Conservation (phyloP, 345 rosid genomes). For the Corymbia maculata region DNA sequence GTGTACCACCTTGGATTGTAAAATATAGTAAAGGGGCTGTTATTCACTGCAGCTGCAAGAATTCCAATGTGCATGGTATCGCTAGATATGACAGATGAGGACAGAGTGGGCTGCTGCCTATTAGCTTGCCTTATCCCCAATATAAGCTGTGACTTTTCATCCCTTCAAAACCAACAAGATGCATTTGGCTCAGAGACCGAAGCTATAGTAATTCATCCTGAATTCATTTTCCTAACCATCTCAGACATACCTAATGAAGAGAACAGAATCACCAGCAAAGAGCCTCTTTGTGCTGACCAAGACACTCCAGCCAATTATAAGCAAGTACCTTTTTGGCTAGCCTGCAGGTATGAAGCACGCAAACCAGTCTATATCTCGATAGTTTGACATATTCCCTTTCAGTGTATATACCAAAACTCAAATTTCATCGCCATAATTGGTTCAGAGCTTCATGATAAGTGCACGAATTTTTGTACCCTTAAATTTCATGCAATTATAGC, state of each 20-base stretch:
- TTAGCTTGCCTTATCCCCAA: conserved; percentile 86
- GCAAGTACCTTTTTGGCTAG: conserved; percentile 83
- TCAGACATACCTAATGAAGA: conserved; percentile 60
- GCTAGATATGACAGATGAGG: conserved; percentile 93
- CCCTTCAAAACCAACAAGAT: conserved; percentile 33
- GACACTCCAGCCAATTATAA: conserved; percentile 95
- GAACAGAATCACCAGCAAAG: conserved; percentile 90
- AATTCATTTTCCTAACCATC: not conserved
- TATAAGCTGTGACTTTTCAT: conserved; percentile 83
- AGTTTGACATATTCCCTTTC: not conserved
- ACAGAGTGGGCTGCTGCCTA: conserved; percentile 84
- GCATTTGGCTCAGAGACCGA: not conserved
- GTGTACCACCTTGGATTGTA: conserved; percentile 80
- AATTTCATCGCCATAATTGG: not conserved
- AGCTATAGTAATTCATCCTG: not conserved
- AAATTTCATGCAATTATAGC: not conserved
- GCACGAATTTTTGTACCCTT: not conserved
- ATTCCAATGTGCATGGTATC: conserved; percentile 99
- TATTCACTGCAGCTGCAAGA: conserved; percentile 94
- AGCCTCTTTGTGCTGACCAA: conserved; percentile 92
- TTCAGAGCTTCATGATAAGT: not conserved
- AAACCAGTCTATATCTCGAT: not conserved
- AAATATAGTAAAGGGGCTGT: conserved; percentile 84
- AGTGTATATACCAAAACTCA: not conserved
- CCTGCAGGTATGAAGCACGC: conserved; percentile 26